phyloP scores from a whole-genome alignment of 2,329 filamentous ascomycete genomes.

The Beauveria bassiana region DNA sequence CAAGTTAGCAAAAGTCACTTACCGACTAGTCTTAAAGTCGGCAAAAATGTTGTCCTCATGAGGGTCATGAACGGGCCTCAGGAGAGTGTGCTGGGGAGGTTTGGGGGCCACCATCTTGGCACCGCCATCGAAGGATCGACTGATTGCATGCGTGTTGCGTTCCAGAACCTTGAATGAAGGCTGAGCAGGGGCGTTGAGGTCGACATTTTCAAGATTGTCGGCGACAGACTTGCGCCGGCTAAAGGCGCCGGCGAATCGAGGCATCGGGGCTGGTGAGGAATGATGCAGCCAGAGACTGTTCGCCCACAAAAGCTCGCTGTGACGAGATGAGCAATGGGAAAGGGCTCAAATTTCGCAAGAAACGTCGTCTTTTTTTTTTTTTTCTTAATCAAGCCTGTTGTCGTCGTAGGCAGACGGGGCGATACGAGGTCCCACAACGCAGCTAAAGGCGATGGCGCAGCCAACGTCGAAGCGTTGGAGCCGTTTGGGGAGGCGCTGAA shows the following conservation, averaged over 20 bases:
- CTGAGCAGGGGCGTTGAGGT: slow-evolving; percentile 33
- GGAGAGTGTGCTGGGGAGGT: slow-evolving; percentile 25
- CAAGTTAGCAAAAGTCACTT: slow-evolving; percentile 24
- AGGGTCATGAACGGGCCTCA: slow-evolving; percentile 29
- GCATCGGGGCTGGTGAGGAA: slow-evolving; percentile 39
- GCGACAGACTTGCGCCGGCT: slow-evolving; percentile 53
- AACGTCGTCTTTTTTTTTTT: neutral
- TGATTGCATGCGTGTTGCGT: slow-evolving; percentile 35
- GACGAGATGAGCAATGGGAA: neutral
- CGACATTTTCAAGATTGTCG: slow-evolving; percentile 45
- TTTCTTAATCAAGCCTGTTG: neutral
- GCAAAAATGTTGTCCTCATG: slow-evolving; percentile 52
- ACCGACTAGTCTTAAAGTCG: slow-evolving; percentile 48
- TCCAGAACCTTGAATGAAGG: slow-evolving; percentile 54
- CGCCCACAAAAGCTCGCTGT: neutral
- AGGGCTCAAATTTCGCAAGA: neutral
- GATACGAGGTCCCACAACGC: slow-evolving; percentile 12
- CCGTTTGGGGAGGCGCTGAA: slow-evolving; percentile 1
- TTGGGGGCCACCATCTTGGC: slow-evolving; percentile 33
- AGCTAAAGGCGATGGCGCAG: neutral
- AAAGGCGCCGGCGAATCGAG: slow-evolving; percentile 54
- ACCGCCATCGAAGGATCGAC: slow-evolving; percentile 45
- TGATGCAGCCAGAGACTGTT: slow-evolving; percentile 6
- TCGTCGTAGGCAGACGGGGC: slow-evolving; percentile 2
- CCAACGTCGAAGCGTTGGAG: slow-evolving; percentile 7